Base-by-base conservation (phyloP, 106 monocot genomes). In the Dendrobium officinale region DNA sequence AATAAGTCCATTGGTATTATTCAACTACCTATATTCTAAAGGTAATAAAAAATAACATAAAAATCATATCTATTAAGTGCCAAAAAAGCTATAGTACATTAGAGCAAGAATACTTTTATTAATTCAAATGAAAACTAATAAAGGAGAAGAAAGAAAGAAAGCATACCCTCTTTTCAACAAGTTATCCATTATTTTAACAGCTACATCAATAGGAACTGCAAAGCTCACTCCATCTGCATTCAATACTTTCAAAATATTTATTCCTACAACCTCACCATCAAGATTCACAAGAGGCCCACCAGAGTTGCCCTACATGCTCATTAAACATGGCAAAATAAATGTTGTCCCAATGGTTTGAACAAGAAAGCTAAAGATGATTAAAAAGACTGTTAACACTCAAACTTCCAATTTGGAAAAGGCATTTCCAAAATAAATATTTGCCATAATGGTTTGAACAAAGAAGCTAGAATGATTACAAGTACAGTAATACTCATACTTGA, bases 281-380 rank as follows among this genome's bases (percentile, higher is more conserved):
- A 95, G 88, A 78, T 98, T 98, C 49, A 95, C 89, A 88, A 98
- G 89, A 42, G 98, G 94, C 2, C 98, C 98, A 47, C 98, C 98
- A 80, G 95, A 95, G n/a, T 92, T 98, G 29, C 98, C 98, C 98
- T 98, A 27, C 76, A 76, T 27, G 49, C 76, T 49, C 76, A 76
- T 1, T 20, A 76, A 76, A 76, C 19, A n/a, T n/a, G 19, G 33
- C 74, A 70, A 74, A 74, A 74, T 43, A 74, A 18, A 74, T 3
- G 42, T 74, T 74, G 74, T 43, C 74, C 11, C 19, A 11, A 47
- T 51, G 45, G 76, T 24, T 76, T n/a, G 16, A 74, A 29, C 42
- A 26, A 20, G 44, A 44, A 74, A 74, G 74, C 27, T 44, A 76
- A 7, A 49, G 27, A n/a, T 26, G 24, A 49, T 49, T n/a, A 49